phyloP scores from a whole-genome alignment of 2,329 filamentous ascomycete genomes.

The Verticillium isaacii region DNA sequence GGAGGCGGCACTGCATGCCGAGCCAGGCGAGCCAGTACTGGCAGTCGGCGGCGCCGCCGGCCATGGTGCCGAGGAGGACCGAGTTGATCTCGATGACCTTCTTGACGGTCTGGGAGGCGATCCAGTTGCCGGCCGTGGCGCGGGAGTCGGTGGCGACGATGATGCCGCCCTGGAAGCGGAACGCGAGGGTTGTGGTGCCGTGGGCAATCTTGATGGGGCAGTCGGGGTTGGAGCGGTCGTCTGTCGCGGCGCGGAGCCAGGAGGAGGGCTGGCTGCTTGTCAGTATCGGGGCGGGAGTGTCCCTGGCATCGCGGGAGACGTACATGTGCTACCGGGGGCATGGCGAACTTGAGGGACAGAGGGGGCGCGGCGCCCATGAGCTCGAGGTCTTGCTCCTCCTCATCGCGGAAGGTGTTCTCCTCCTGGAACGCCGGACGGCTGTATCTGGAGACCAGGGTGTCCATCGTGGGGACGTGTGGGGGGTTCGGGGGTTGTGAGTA shows the following conservation, averaged over 20 bases:
- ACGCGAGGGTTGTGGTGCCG: conserved; percentile 95
- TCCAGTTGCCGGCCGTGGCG: conserved; percentile 97
- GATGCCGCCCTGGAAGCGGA: conserved; percentile 97
- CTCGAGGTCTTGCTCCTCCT: conserved; percentile 70
- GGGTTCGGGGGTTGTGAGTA: conserved; percentile 14
- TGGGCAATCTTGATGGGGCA: conserved; percentile 99
- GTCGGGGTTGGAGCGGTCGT: conserved; percentile 93
- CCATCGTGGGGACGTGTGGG: conserved; percentile 53
- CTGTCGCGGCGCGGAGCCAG: conserved; percentile 94
- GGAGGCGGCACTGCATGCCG: conserved; percentile 97
- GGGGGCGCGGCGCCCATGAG: conserved; percentile 55
- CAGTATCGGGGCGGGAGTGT: conserved; percentile 3
- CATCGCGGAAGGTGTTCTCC: conserved; percentile 53
- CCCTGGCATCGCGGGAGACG: conserved; percentile 22
- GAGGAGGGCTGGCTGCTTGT: conserved; percentile 62
- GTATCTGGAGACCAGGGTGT: conserved; percentile 90
- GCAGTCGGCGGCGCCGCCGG: conserved; percentile 96
- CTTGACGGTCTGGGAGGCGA: conserved; percentile 98
- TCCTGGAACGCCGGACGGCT: conserved; percentile 69
- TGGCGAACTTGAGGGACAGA: conserved; percentile 87
- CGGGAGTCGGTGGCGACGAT: conserved; percentile 97
- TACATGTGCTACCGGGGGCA: conserved; percentile 90
- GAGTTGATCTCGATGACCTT: conserved; percentile 99
- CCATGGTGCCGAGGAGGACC: conserved; percentile 93
- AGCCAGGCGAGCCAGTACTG: conserved; percentile 99